Conservation (phyloP, 306 rosid species). For the Rosa persica region DNA sequence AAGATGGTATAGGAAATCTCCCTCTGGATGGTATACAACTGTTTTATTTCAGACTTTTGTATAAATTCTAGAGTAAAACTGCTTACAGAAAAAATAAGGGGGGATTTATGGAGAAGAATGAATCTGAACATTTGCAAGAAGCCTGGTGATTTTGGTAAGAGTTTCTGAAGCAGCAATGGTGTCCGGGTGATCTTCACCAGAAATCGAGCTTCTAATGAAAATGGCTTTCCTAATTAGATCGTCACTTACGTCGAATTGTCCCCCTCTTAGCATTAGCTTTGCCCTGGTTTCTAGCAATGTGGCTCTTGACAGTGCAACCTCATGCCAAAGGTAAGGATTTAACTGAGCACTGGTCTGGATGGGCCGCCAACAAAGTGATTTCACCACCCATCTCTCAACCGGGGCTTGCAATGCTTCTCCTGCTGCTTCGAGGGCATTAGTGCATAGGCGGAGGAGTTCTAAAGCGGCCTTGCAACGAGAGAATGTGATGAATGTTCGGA, state of each 20-base stretch:
- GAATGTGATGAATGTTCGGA: constrained; percentile 69
- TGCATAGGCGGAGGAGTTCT: constrained; percentile 79
- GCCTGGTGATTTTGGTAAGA: constrained; percentile 75
- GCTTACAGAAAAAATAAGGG: constrained; percentile 39
- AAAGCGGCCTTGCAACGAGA: constrained; percentile 74
- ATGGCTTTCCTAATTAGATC: constrained; percentile 79
- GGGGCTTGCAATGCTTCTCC: constrained; percentile 82
- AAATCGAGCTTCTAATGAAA: constrained; percentile 77
- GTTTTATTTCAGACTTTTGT: constrained; percentile 49
- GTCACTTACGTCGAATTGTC: constrained; percentile 73
- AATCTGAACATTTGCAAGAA: constrained; percentile 59
- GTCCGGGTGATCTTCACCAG: constrained; percentile 84
- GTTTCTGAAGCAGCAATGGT: constrained; percentile 78
- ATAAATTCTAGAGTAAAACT: constrained; percentile 43
- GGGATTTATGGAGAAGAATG: constrained; percentile 59
- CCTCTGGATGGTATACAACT: constrained; percentile 40
- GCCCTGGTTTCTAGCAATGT: constrained; percentile 80
- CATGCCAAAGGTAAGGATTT: constrained; percentile 91
- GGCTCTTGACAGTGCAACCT: constrained; percentile 76
- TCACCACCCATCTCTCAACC: constrained; percentile 76
- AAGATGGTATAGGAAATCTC: constrained; percentile 34
- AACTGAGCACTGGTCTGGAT: constrained; percentile 77
- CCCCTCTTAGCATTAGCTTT: constrained; percentile 86
- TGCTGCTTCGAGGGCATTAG: constrained; percentile 76
- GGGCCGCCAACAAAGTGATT: constrained; percentile 80